Conservation (phyloP, 768 basidiomycete species). For the Calocybe gangraenosa region DNA sequence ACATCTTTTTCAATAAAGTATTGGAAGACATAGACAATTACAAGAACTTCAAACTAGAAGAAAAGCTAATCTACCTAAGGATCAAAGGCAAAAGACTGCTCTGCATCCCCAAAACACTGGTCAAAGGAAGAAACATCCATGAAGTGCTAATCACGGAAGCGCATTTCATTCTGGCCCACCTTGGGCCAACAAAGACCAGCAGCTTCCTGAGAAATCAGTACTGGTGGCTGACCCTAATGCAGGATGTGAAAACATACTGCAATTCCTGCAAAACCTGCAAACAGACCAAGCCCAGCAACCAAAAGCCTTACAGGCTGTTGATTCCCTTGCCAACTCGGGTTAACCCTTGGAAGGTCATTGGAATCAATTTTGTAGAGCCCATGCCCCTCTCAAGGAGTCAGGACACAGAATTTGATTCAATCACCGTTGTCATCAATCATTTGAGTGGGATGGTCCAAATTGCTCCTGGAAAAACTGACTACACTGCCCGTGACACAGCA, state of each 20-base stretch:
- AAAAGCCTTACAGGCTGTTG: neutral
- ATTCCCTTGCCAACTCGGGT: neutral
- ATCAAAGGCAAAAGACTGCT: neutral
- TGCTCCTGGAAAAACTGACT: neutral
- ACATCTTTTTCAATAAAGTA: neutral
- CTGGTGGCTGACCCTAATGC: neutral
- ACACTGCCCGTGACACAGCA: too few relatives aligned
- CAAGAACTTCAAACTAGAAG: neutral
- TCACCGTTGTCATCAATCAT: too few relatives aligned
- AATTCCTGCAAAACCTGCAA: neutral
- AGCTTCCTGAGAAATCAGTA: too few relatives aligned
- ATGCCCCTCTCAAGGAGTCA: too few relatives aligned
- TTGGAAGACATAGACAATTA: neutral
- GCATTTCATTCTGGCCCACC: neutral
- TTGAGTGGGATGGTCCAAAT: neutral
- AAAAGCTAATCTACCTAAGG: neutral
- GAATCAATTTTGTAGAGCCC: neutral
- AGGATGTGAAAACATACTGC: neutral
- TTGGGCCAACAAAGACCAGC: too few relatives aligned
- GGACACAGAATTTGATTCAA: too few relatives aligned
- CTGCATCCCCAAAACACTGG: neutral
- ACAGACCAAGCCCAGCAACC: too few relatives aligned
- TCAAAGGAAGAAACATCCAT: neutral
- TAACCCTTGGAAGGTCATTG: too few relatives aligned
- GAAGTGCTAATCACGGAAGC: neutral